Base-by-base conservation (phyloP, 768 basidiomycete species). In the Collybia sordida region DNA sequence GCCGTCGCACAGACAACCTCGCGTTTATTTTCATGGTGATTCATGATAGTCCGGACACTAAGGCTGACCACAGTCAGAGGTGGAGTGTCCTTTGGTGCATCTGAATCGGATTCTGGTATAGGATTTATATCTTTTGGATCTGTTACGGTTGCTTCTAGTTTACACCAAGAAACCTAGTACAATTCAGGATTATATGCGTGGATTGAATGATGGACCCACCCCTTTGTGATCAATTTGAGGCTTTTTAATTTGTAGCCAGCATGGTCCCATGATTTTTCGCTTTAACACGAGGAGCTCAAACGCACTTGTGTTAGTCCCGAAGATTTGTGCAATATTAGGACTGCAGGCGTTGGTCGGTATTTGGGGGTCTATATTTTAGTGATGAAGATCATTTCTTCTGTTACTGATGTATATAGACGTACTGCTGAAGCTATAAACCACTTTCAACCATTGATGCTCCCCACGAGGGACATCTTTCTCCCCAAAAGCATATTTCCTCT, bases 251-350 rank as follows among this genome's bases (percentile, higher is more conserved):
- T 86, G 79, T 39, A 99, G 73, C 97, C 97, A 99, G 64, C 97
- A 98, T 0, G 97, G 95, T 0, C 97, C 97, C 94, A 98, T 98
- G 50, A 98, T 97, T 71, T 95, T 97, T 25, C 94, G 84, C 67
- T 98, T 98, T 40, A 98, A 59, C 2, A 94, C 95, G 17, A 99
- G 80, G 8, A 93, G 72, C 64, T 98, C 97, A 58, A 99, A 99
- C 0, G 96, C 88, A 45, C 74, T 91, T 4, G 94, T 96, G 56
- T 85, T 94, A 2, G 95, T 89, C 11, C 97, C 97, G 57, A 98
- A 89, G 9, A 98, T 85, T 49, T 81, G 83, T 27, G 83, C 77
- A 63, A 98, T 95, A 44, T 90, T 95, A 7, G 90, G 85, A 41
- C 90, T 93, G 35, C 80, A 81, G 3, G 86, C 80, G 27, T 81